Evolutionary conservation across 2,329 filamentous ascomycete species (phyloP).

Genomic region (Paecilomyces sp.): DNA sequence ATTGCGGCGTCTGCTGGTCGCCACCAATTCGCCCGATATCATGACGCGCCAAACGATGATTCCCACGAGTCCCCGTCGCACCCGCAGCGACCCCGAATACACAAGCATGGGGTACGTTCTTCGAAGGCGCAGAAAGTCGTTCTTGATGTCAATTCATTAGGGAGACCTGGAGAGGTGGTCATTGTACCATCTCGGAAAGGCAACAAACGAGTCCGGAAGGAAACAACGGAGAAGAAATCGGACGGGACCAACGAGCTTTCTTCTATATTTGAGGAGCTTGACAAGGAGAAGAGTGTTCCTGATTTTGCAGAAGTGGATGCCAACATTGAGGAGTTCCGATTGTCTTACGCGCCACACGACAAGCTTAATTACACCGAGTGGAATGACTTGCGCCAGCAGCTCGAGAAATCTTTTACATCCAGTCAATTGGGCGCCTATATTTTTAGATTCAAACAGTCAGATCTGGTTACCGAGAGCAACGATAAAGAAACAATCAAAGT

Average conservation of each 20-base stretch:
- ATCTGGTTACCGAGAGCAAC: neutral
- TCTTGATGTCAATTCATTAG: conserved; percentile 26
- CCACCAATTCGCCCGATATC: neutral
- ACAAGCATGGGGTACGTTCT: conserved; percentile 4
- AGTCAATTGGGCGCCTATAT: conserved; percentile 27
- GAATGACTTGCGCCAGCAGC: conserved; percentile 19
- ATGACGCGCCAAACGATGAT: neutral
- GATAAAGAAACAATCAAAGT: neutral
- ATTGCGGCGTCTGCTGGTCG: neutral
- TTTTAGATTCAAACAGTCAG: conserved; percentile 2
- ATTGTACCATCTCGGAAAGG: conserved; percentile 21
- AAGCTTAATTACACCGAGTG: conserved; percentile 21
- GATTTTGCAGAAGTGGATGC: conserved; percentile 11
- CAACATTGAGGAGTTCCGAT: conserved; percentile 21
- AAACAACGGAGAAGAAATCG: conserved; percentile 4
- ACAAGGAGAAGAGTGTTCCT: conserved; percentile 10
- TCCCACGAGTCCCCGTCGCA: neutral
- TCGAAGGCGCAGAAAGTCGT: conserved; percentile 10
- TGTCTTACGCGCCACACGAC: conserved; percentile 13
- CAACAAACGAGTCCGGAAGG: conserved; percentile 7
- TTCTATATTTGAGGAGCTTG: conserved; percentile 20
- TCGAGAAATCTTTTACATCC: conserved; percentile 27
- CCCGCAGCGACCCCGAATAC: neutral
- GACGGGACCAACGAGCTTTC: conserved; percentile 9
- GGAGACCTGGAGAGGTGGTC: conserved; percentile 30